phyloP scores from a whole-genome alignment of 2,329 filamentous ascomycete species.

The Pezicula rhizophila region DNA sequence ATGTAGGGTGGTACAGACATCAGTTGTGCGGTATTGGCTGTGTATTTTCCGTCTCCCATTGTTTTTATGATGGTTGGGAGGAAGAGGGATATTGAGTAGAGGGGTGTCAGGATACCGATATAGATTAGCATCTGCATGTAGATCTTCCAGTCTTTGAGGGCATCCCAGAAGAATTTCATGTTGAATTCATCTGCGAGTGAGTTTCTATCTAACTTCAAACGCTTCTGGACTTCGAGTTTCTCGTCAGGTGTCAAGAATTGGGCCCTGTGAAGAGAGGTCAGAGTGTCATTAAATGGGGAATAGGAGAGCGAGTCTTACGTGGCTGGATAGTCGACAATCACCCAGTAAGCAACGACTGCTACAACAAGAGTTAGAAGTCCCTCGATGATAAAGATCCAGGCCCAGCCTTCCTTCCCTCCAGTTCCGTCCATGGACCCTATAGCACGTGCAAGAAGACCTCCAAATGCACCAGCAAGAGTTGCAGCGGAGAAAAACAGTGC shows the following conservation, averaged over 20 bases:
- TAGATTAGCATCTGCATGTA: slow-evolving; percentile 21
- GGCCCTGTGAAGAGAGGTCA: slow-evolving; percentile 26
- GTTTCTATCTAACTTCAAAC: slow-evolving; percentile 13
- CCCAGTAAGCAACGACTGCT: slow-evolving; percentile 18
- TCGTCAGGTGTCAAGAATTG: slow-evolving; percentile 35
- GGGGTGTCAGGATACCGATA: slow-evolving; percentile 13
- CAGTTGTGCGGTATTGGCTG: slow-evolving; percentile 40
- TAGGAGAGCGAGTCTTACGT: slow-evolving; percentile 4
- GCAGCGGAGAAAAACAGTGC: slow-evolving; percentile 53
- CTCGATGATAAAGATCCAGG: slow-evolving; percentile 47
- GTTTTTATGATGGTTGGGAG: slow-evolving; percentile 34
- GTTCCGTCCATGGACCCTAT: slow-evolving; percentile 39
- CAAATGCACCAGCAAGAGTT: slow-evolving; percentile 45
- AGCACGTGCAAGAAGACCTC: slow-evolving; percentile 36
- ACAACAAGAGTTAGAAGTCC: slow-evolving; percentile 39
- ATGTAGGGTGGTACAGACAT: slow-evolving; percentile 44
- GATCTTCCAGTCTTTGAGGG: slow-evolving; percentile 41
- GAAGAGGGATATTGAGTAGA: slow-evolving; percentile 26
- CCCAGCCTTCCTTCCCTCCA: slow-evolving; percentile 37
- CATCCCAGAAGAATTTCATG: slow-evolving; percentile 31
- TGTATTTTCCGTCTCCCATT: slow-evolving; percentile 40
- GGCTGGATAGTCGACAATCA: slow-evolving; percentile 16
- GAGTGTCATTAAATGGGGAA: neutral
- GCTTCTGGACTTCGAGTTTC: slow-evolving; percentile 17
- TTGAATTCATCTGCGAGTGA: slow-evolving; percentile 18